Evolutionary conservation across 139 green algal genomes (phyloP).

Genomic region (Picochlorum sp.): DNA sequence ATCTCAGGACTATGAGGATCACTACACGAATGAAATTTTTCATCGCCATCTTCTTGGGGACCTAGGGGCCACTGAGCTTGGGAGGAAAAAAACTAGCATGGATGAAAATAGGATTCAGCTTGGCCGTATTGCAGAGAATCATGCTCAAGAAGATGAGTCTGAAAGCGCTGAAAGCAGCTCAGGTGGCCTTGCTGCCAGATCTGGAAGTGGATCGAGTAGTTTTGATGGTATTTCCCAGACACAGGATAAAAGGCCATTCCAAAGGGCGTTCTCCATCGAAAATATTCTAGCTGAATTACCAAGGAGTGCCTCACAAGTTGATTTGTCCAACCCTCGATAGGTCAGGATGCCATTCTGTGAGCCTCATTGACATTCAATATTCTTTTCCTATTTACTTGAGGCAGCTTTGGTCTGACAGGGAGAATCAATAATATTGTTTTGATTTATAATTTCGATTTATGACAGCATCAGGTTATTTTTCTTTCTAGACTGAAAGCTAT

Average conservation of each 20-base stretch:
- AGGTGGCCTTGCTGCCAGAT: neutral
- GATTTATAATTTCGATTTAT: too few species aligned
- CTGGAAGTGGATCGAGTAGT: neutral
- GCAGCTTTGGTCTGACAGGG: too few species aligned
- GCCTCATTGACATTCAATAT: too few species aligned
- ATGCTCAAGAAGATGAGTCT: neutral
- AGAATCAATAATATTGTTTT: too few species aligned
- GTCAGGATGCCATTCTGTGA: too few species aligned
- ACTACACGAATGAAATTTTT: too few species aligned
- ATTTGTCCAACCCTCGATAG: too few species aligned
- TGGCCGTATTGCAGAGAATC: neutral
- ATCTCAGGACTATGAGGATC: too few species aligned
- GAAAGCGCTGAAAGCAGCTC: slow-evolving; percentile 1
- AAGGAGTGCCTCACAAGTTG: slow-evolving; percentile 22
- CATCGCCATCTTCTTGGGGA: neutral
- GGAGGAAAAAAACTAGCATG: neutral
- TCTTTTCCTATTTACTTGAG: too few species aligned
- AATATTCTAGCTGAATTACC: slow-evolving; percentile 24
- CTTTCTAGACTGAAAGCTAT: too few species aligned
- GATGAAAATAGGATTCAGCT: neutral
- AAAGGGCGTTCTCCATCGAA: neutral
- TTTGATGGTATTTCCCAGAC: neutral
- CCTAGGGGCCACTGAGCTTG: neutral
- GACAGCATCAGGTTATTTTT: too few species aligned
- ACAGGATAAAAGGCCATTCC: neutral